These are phyloP conservation scores for Jackrogersella multiformis DNA, from an alignment of 495 filamentous ascomycete species.

Conservation along the genomic window DNA sequence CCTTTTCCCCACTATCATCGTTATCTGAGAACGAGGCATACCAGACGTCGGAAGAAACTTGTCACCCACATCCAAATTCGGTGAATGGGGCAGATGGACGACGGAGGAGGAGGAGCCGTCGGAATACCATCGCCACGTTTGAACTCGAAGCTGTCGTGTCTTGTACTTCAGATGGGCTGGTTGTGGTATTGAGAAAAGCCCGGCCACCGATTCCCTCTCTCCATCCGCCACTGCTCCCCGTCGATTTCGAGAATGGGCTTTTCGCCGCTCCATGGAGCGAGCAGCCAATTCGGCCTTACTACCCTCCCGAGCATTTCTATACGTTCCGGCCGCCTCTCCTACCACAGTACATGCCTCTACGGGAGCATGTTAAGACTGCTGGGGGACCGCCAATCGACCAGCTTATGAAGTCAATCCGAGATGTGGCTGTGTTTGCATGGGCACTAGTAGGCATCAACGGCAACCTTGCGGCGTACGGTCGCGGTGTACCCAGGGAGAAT, in stretches of 20 bases:
- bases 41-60: slow-evolving; percentile 11
- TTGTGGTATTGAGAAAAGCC: slow-evolving; percentile 82
- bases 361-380: slow-evolving; percentile 54
- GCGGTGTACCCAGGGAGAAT: slow-evolving; percentile 68
- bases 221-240: slow-evolving; percentile 56
- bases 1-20: neutral
- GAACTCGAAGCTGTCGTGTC: slow-evolving; percentile 90
- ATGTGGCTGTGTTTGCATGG: slow-evolving; percentile 87
- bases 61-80: slow-evolving; percentile 20
- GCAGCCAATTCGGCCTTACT: slow-evolving; percentile 62
- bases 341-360: slow-evolving; percentile 56
- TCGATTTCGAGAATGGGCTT: slow-evolving; percentile 70
- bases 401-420: slow-evolving; percentile 82
- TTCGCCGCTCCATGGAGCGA: slow-evolving; percentile 82
- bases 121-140: slow-evolving; percentile 50
- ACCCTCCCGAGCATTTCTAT: slow-evolving; percentile 54
- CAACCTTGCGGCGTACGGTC: slow-evolving; percentile 69
- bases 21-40: slow-evolving; percentile 7
- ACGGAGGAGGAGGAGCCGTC: slow-evolving; percentile 17
- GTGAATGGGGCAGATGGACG: slow-evolving; percentile 11
- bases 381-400: slow-evolving; percentile 65
- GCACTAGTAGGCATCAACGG: slow-evolving; percentile 84
- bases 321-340: slow-evolving; percentile 54
- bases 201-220: slow-evolving; percentile 72
- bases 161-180: slow-evolving; percentile 88